These are phyloP conservation scores for Aplosporella prunicola DNA, from an alignment of 2,329 filamentous ascomycete genomes.

Conservation along the genomic window DNA sequence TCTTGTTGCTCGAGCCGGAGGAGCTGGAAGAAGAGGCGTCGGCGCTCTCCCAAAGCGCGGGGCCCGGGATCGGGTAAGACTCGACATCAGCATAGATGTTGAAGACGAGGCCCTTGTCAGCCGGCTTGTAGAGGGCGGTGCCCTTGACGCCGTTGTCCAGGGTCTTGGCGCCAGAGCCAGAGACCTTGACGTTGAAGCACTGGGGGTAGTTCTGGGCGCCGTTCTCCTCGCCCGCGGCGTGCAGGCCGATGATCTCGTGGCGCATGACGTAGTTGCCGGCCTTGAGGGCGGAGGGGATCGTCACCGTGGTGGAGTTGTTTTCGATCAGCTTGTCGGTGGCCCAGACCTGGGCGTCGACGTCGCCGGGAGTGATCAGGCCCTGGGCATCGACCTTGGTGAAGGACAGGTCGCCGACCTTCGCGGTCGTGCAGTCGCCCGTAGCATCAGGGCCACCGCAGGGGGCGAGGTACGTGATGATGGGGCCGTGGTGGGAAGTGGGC, in stretches of 20 bases:
- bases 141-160: slow-evolving; percentile 19
- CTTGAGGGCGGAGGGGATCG: slow-evolving; percentile 23
- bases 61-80: slow-evolving; percentile 8
- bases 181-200: slow-evolving; percentile 27
- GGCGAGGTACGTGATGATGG: slow-evolving; percentile 18
- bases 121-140: slow-evolving; percentile 21
- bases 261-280: slow-evolving; percentile 27
- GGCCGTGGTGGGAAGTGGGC: slow-evolving; percentile 8
- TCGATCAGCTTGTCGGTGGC: slow-evolving; percentile 15
- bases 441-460: slow-evolving; percentile 15
- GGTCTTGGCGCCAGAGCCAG: slow-evolving; percentile 20
- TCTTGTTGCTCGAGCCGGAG: slow-evolving; percentile 2
- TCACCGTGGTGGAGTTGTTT: slow-evolving; percentile 22
- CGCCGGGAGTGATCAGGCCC: slow-evolving; percentile 23
- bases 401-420: slow-evolving; percentile 21
- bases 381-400: slow-evolving; percentile 27
- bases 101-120: slow-evolving; percentile 16
- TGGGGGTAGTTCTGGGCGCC: slow-evolving; percentile 28
- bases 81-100: slow-evolving; percentile 9
- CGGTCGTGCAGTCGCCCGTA: slow-evolving; percentile 24
- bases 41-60: slow-evolving; percentile 7
- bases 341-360: slow-evolving; percentile 27
- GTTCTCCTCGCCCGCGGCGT: slow-evolving; percentile 24
- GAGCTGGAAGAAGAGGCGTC: not conserved
- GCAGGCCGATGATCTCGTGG: slow-evolving; percentile 24